Evolutionary conservation across 2,329 filamentous ascomycete genomes (phyloP).

Genomic region (Claviceps pusilla): DNA sequence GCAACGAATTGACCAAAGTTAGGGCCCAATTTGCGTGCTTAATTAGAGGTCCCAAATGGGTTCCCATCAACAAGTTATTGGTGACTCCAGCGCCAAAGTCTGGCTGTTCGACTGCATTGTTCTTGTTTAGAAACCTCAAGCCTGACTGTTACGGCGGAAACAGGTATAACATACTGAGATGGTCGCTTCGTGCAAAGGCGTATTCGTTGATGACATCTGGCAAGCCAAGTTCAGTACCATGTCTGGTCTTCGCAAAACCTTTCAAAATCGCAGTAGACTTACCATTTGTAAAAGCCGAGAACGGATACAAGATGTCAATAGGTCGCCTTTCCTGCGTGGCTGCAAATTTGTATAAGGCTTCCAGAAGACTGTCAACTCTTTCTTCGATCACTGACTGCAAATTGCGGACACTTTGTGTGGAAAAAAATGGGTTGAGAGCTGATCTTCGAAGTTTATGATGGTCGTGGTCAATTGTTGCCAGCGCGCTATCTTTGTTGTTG

Average conservation of each 20-base stretch:
- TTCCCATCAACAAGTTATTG: conserved; percentile 21
- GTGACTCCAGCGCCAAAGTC: conserved; percentile 22
- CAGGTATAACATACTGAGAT: conserved; percentile 12
- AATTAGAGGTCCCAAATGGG: conserved; percentile 22
- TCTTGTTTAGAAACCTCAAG: background rate
- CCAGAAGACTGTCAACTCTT: conserved; percentile 19
- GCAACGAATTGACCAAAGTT: conserved; percentile 20
- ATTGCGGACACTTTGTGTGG: conserved; percentile 21
- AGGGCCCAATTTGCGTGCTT: conserved; percentile 23
- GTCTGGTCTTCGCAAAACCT: background rate
- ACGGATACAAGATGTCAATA: conserved; percentile 22
- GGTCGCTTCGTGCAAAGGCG: conserved; percentile 21
- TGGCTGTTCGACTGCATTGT: conserved; percentile 15
- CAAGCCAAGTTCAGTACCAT: background rate
- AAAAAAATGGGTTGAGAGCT: conserved; percentile 23
- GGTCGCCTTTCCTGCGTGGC: conserved; percentile 13
- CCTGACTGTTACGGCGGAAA: background rate
- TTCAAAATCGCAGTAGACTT: background rate
- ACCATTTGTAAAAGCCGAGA: conserved; percentile 25
- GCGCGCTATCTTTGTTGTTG: conserved; percentile 16
- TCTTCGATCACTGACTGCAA: conserved; percentile 24
- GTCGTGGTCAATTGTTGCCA: conserved; percentile 22
- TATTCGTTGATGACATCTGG: conserved; percentile 26
- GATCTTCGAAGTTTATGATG: conserved; percentile 19
- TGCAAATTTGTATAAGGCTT: conserved; percentile 16